Percentiles rank a stretch among this genome's conserved stretches.
These are phyloP conservation scores for Ophiosphaerella korrae DNA, from an alignment of 2,329 filamentous ascomycete genomes.

Conservation along the genomic window DNA sequence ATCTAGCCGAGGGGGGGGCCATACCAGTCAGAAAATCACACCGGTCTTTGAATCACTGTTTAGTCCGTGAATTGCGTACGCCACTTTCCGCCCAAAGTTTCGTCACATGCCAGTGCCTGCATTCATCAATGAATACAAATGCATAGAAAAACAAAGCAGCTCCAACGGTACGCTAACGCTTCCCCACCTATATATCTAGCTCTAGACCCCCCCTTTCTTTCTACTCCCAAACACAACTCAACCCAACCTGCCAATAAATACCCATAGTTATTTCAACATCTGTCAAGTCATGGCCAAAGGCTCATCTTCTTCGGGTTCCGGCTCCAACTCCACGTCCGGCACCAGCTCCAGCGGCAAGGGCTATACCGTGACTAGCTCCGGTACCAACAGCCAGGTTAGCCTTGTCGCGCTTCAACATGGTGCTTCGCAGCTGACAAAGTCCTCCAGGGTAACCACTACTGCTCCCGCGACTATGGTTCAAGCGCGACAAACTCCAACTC, in stretches of 20 bases:
- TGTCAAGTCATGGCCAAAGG: conserved; percentile 2
- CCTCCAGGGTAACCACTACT: conserved; percentile 48
- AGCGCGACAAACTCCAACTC: conserved; percentile 42
- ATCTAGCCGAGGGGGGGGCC: no score
- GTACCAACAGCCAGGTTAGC: conserved; percentile 47
- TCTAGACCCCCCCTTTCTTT: neutral
- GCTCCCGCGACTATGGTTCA: conserved; percentile 45
- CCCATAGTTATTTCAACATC: neutral
- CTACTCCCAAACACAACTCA: neutral
- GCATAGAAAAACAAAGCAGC: no score
- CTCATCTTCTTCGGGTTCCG: conserved; percentile 9
- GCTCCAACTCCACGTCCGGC: conserved; percentile 7
- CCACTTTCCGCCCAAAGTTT: no score
- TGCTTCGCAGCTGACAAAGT: no score
- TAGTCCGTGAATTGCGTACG: no score
- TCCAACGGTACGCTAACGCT: neutral
- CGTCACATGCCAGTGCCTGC: no score
- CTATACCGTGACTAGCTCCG: conserved; percentile 48
- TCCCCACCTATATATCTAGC: no score
- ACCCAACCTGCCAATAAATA: neutral
- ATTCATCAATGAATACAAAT: no score
- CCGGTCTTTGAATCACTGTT: no score
- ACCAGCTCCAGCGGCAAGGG: conserved; percentile 17
- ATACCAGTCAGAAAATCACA: no score
- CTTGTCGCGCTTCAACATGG: no score